Base-by-base conservation (phyloP, 148 eudicot species). In the Rhododendron kiyosumense region DNA sequence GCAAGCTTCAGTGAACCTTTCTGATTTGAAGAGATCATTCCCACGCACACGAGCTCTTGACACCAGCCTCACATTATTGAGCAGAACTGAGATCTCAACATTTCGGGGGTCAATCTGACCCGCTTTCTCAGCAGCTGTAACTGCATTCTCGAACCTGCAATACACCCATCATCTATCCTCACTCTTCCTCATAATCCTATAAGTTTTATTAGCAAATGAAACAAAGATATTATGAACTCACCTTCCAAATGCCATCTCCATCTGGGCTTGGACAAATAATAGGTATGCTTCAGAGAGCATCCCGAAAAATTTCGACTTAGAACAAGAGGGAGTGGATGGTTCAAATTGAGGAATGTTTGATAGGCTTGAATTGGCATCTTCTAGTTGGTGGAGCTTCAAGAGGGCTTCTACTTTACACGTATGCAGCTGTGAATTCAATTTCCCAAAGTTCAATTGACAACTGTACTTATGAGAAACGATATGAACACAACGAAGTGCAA, bases 211-310 rank as follows among this genome's bases (percentile, higher is more conserved):
- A 57, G 73, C 69, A 84, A 76, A 82, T 51, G 49, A 20, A 24
- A 43, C 30, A 22, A 0, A 85, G n/a, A 82, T 52, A 86, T 82
- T 76, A 54, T 57, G 36, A 79, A 92, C 95, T 91, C 89, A 96
- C 99, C 96, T 97, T 92, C 99, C 99, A 71, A 83, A 85, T 24
- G 99, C 91, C 95, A 95, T 91, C 89, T 95, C 96, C 88, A 95
- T 87, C 86, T 94, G 96, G 86, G 96, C 95, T 85, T 89, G 91
- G 79, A 97, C 97, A 87, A 89, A 93, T 73, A 90, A 91, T 81
- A 88, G 85, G 89, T 97, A 97, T 86, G 98, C 98, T 88, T 94
- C 98, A 80, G 91, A 90, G 77, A 87, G 93, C 94, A 95, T 97
- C 89, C 98, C 98, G 84, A 95, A 95, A 87, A 94, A 93, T 88